Evolutionary conservation across 192 early-diverging fungal species (phyloP), one percentile per base, ranked within the genome.

Genomic region (Linnemannia elongata): DNA sequence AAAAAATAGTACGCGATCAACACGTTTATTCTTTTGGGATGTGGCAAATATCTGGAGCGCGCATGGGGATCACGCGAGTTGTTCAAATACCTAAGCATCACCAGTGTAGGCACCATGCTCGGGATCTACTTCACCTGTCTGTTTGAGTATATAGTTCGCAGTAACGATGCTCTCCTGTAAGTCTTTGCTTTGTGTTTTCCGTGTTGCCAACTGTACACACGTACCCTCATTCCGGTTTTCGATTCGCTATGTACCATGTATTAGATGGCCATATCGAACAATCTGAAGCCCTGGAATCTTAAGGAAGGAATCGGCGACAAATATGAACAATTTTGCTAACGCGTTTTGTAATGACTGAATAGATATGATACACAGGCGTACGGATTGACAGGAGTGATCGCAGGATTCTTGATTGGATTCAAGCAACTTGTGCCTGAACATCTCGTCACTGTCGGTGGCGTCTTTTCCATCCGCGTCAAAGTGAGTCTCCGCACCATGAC

Each of bases 341-440:
- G 49, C 49, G 49, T 52, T 68, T 74, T 5, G 18, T 44, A 30
- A 39, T 71, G 47, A 49, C 13, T 17, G 24, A 35, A 69, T 63
- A 94, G 93, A 41, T 95, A 92, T 78, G 83, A 87, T 12, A 90
- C 88, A 2, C 89, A 93, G 63, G 91, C 95, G 47, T 91, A 94
- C 79, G 98, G 98, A 5, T 82, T 97, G 85, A 88, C 91, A 42
- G 94, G 88, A 42, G 83, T 98, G 9, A 77, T 97, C 20, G 89
- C 92, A 41, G 96, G 92, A 60, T 96, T 97, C 60, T 83, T 96
- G 6, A 95, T 98, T 39, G 95, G 95, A n/a, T 97, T 98, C 86
- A 98, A 98, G 82, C 94, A 97, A 74, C 81, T 97, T 10, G 92
- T 97, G 10, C 98, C 98, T 0, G 98, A 99, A 75, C 96, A 99